Conservation (phyloP, 371 early-diverging fungal species). For the Actinomucor elegans region DNA sequence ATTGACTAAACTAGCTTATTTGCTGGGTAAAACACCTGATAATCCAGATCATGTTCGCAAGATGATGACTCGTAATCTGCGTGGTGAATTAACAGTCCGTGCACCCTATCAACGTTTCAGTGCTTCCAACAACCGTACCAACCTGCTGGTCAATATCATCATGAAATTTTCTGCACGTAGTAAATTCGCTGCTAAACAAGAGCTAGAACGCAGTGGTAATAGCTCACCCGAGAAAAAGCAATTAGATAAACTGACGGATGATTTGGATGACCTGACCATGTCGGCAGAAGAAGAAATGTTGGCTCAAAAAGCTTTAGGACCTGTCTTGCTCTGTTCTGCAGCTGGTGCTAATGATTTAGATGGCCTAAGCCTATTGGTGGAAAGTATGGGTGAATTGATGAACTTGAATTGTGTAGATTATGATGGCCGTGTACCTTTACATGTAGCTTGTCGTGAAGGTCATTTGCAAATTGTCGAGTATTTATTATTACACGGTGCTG, state of each 20-base stretch:
- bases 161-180: conserved; percentile 30
- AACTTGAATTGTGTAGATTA: conserved; percentile 84
- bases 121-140: conserved; percentile 51
- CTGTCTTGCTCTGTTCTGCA: conserved; percentile 86
- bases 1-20: conserved; percentile 90
- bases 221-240: neutral
- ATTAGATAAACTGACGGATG: no score
- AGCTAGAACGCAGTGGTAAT: conserved; percentile 2
- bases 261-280: conserved; percentile 19
- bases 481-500: conserved; percentile 82
- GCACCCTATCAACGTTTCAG: conserved; percentile 62
- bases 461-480: conserved; percentile 71
- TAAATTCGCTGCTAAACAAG: conserved; percentile 18
- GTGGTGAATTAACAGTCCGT: conserved; percentile 91
- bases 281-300: conserved; percentile 61
- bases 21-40: conserved; percentile 69
- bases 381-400: conserved; percentile 54
- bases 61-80: conserved; percentile 79
- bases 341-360: conserved; percentile 85
- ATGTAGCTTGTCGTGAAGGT: conserved; percentile 85
- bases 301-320: conserved; percentile 78
- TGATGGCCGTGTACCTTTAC: conserved; percentile 83
- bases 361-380: conserved; percentile 67
- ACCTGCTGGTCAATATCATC: conserved; percentile 50
- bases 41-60: conserved; percentile 71